Evolutionary conservation across 73 alveolate species (phyloP).

Genomic region (Paraurostyla sp.): DNA sequence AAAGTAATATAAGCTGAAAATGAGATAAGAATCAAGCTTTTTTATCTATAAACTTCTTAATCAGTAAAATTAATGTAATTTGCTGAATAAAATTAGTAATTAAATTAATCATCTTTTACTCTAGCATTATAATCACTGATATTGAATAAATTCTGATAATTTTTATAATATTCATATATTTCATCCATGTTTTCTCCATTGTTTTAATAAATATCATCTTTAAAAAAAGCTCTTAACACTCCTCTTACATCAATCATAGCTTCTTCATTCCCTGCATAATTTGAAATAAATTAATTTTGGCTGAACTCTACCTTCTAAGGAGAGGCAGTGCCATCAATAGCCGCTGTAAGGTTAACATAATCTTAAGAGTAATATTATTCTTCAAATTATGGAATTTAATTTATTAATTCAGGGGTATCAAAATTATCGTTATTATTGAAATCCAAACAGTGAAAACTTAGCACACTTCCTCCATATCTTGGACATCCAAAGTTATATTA

Average conservation of each 20-base stretch:
- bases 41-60: background rate
- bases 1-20: background rate
- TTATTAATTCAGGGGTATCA: no score
- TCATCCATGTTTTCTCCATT: conserved; percentile 16
- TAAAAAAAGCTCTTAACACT: background rate
- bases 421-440: no score
- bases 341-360: no score
- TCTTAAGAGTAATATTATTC: no score
- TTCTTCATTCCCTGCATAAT: background rate
- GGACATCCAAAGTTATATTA: no score
- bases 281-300: background rate
- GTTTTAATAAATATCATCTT: background rate
- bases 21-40: no score
- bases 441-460: no score
- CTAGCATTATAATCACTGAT: background rate
- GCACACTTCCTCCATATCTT: no score
- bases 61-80: background rate
- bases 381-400: no score
- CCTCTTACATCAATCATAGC: conserved; percentile 13
- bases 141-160: background rate
- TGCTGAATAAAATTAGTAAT: background rate
- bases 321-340: no score
- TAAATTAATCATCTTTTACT: background rate
- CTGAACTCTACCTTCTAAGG: conserved; percentile 15
- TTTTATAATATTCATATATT: background rate